A percentile compares a stretch with the other conserved stretches of the same genome.
phyloP scores from a whole-genome alignment of 371 early-diverging fungal species.

The Mortierella sp. region DNA sequence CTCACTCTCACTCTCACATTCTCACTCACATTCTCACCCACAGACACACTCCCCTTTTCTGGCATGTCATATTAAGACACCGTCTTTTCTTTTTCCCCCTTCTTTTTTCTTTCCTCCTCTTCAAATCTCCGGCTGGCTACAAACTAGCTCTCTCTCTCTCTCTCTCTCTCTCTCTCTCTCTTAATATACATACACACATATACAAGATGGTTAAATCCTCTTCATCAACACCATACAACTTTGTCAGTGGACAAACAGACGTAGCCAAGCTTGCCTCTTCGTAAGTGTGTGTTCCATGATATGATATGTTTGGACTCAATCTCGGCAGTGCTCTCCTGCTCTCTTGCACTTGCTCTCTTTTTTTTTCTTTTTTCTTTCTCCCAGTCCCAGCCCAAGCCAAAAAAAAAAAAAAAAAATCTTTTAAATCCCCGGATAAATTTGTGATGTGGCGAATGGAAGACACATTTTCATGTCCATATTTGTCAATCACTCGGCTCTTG shows the following conservation, averaged over 20 bases:
- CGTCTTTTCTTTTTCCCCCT: too few species aligned
- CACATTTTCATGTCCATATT: conserved; percentile 5
- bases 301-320: neutral
- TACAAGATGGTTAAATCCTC: conserved; percentile 49
- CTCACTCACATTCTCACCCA: neutral
- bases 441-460: neutral
- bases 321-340: neutral
- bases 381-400: neutral
- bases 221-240: conserved; percentile 46
- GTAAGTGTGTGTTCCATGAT: conserved; percentile 29
- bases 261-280: conserved; percentile 33
- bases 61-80: too few species aligned
- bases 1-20: too few species aligned
- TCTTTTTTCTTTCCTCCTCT: too few species aligned
- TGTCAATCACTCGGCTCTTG: conserved; percentile 1
- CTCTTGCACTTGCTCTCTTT: neutral
- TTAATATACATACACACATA: neutral
- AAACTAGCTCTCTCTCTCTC: neutral
- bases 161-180: neutral
- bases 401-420: neutral
- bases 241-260: conserved; percentile 50
- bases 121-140: neutral
- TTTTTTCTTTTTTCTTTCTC: neutral
- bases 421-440: conserved; percentile 16
- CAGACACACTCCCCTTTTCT: too few species aligned